phyloP scores from a whole-genome alignment of 2,329 filamentous ascomycete species.

The Aspergillus sp. region DNA sequence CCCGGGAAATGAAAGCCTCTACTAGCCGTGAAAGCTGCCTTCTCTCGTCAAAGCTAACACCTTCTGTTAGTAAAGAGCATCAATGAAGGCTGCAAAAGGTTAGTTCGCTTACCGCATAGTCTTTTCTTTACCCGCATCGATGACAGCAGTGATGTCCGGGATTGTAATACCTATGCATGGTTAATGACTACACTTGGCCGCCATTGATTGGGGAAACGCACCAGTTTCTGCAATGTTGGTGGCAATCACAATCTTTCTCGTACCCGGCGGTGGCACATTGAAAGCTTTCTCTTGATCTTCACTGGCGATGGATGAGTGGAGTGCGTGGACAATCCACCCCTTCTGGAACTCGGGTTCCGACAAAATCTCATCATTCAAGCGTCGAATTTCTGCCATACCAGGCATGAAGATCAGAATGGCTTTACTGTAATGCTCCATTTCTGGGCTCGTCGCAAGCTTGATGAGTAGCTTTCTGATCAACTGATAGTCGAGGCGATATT shows the following conservation, averaged over 20 bases:
- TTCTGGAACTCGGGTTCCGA: slow-evolving; percentile 73
- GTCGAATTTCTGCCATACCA: slow-evolving; percentile 88
- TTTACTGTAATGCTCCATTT: slow-evolving; percentile 72
- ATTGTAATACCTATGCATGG: slow-evolving; percentile 70
- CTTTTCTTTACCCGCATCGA: slow-evolving; percentile 94
- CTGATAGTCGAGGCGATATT: slow-evolving; percentile 88
- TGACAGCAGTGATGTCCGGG: slow-evolving; percentile 93
- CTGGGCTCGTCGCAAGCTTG: slow-evolving; percentile 68
- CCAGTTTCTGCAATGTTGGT: slow-evolving; percentile 99
- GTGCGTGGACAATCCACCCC: slow-evolving; percentile 81
- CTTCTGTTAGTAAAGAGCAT: slow-evolving; percentile 7
- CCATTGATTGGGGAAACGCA: slow-evolving; percentile 11
- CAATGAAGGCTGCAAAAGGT: not conserved
- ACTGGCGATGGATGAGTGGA: slow-evolving; percentile 93
- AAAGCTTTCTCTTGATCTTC: slow-evolving; percentile 97
- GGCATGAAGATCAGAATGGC: slow-evolving; percentile 94
- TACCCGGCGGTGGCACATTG: slow-evolving; percentile 74
- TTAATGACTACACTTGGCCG: slow-evolving; percentile 4
- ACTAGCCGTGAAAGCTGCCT: slow-evolving; percentile 86
- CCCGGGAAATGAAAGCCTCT: slow-evolving; percentile 91
- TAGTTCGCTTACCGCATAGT: slow-evolving; percentile 65
- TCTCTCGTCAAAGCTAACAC: slow-evolving; percentile 78
- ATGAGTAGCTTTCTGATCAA: slow-evolving; percentile 77
- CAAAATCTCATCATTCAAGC: slow-evolving; percentile 79
- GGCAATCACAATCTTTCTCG: slow-evolving; percentile 89